Base-by-base conservation (phyloP, 1,139 yeast genomes). In the Geotrichum phurueaensis region DNA sequence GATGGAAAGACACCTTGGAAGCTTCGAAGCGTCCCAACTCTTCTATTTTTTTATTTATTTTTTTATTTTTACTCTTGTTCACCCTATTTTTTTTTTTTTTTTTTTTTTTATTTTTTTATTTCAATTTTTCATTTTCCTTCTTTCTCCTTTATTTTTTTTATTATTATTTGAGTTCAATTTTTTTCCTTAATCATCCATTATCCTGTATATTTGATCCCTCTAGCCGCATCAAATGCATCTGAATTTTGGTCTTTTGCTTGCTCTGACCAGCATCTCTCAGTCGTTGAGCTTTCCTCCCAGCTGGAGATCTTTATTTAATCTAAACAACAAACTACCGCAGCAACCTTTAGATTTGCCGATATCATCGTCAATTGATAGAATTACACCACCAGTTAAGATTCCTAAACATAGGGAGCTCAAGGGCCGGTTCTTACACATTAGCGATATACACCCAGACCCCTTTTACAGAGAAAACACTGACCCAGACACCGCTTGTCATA, bases 401-500 rank as follows among this genome's bases (percentile, higher is more conserved):
- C 4, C 47, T 39, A 39, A 39, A 39, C 18, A 48, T 9, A 48
- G 27, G 18, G 22, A 25, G 36, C 52, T 54, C 18, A 45, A 45
- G 13, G 96, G 96, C 0, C 73, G 94, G 60, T 89, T 89, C 68
- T 74, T 89, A 18, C 96, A 89, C 69, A 79, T 89, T 36, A 88
- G 96, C 0, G 96, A 89, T 71, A 78, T 89, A 63, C 96, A 89
- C 68, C 96, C 96, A 0, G 96, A 89, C 71, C 86, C 85, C 18
- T 77, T 76, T 69, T 88, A 87, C 69, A 72, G 75, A 53, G 78
- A 73, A 15, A 89, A 89, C 1, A 72, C 84, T 0, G 73, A 79
- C 12, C 72, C 79, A 4, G 81, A 76, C 2, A 71, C 73, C 29
- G 74, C 78, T 62, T 89, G 96, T 68, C 96, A 89, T 70, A 68